These are phyloP conservation scores for Catenaria anguillulae DNA, from an alignment of 371 early-diverging fungal genomes.

Conservation along the genomic window DNA sequence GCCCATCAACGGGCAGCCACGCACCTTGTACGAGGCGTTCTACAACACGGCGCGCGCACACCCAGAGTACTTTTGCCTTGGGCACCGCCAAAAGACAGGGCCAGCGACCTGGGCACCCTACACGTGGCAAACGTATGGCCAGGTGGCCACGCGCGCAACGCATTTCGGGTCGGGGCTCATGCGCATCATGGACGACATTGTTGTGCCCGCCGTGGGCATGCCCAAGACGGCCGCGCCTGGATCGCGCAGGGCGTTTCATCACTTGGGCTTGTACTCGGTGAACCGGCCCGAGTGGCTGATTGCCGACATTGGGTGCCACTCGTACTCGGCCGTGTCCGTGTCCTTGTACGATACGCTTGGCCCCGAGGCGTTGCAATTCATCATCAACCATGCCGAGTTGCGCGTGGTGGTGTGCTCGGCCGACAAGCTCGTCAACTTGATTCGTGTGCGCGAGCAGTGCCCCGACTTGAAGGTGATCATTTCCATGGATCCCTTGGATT, in stretches of 20 bases:
- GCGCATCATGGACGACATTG: not conserved
- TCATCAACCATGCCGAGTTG: constrained; percentile 44
- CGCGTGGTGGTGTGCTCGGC: constrained; percentile 28
- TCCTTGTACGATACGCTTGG: constrained; percentile 57
- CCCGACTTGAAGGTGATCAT: constrained; percentile 30
- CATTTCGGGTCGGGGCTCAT: constrained; percentile 8
- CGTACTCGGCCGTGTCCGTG: constrained; percentile 23
- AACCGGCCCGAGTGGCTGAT: constrained; percentile 51
- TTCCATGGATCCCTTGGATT: constrained; percentile 21
- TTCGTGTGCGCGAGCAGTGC: constrained; percentile 16
- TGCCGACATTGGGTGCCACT: constrained; percentile 22
- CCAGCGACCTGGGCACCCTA: not conserved
- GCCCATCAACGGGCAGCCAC: constrained; percentile 5
- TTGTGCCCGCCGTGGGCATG: not conserved
- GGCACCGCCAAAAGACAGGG: not conserved
- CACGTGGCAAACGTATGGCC: constrained; percentile 10
- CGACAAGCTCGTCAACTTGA: constrained; percentile 33
- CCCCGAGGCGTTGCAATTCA: constrained; percentile 32
- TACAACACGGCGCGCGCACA: not conserved
- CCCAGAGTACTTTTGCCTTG: constrained; percentile 5
- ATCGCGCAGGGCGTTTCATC: not conserved
- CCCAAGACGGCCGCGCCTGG: not conserved
- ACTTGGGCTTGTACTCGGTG: constrained; percentile 38
- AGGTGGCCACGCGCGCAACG: constrained; percentile 8
- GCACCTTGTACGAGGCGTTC: constrained; percentile 8